Percentiles rank a stretch among this genome's conserved stretches.
Conservation (phyloP, 208 protist species). For the Leishmania tropica region DNA sequence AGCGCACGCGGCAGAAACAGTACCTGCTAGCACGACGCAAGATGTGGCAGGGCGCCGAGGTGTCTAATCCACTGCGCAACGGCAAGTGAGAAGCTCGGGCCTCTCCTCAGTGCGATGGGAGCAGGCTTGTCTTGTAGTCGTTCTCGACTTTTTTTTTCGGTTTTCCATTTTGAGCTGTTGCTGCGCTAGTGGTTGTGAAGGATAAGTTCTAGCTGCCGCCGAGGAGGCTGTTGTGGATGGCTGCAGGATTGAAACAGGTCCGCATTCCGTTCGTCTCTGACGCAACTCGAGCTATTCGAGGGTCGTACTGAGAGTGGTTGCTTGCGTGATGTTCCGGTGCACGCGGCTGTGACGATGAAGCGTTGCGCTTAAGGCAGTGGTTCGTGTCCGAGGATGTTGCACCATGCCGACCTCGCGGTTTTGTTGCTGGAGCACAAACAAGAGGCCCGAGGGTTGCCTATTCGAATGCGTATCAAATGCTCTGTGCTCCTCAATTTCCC, state of each 20-base stretch:
- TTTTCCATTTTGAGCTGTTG: not conserved
- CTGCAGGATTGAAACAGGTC: not conserved
- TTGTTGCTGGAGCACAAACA: no score
- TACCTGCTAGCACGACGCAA: slow-evolving; percentile 71
- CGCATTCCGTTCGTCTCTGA: not conserved
- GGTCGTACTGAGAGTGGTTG: not conserved
- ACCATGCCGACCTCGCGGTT: no score
- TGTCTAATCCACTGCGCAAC: not conserved
- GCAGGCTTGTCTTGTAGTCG: not conserved
- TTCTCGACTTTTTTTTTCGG: not conserved
- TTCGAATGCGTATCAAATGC: not conserved
- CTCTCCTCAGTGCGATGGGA: not conserved
- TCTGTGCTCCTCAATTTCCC: not conserved
- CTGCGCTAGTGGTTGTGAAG: not conserved
- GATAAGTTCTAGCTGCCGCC: not conserved
- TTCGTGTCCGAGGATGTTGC: not conserved
- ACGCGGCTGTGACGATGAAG: not conserved
- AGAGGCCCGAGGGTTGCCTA: not conserved
- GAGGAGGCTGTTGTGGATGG: not conserved
- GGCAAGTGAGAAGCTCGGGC: slow-evolving; percentile 1
- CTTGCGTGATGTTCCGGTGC: not conserved
- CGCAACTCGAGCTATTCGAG: not conserved
- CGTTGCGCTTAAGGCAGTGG: not conserved
- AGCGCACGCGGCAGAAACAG: slow-evolving; percentile 90
- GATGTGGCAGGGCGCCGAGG: slow-evolving; percentile 20